Percentiles rank a stretch among this genome's conserved stretches.
Conservation (phyloP, 495 filamentous ascomycete genomes). For the Gamarada debralockiae region DNA sequence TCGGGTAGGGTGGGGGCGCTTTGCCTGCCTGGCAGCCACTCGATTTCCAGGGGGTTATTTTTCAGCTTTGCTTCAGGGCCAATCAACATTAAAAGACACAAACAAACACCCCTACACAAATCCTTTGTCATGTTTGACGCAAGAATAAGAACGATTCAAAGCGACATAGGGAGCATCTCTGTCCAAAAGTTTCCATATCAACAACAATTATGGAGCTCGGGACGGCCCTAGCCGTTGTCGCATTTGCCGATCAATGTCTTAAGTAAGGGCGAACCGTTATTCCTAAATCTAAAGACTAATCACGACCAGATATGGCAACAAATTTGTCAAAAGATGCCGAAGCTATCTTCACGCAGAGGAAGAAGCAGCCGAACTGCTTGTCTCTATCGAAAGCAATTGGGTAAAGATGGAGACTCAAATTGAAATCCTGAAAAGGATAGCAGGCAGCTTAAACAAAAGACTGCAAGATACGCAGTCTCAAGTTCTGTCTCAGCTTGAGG, state of each 20-base stretch:
- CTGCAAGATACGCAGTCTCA: conserved; percentile 26
- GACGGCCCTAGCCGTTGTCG: conserved; percentile 1
- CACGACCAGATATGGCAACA: conserved; percentile 27
- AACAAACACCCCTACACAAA: too few species aligned
- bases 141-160: too few species aligned
- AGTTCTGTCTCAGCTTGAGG: conserved; percentile 24
- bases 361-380: conserved; percentile 8
- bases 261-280: neutral
- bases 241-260: conserved; percentile 14
- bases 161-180: too few species aligned
- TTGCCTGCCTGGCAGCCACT: too few species aligned
- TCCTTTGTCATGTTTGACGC: too few species aligned
- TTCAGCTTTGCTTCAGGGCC: too few species aligned
- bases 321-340: conserved; percentile 25
- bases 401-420: conserved; percentile 14
- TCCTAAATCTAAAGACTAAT: neutral
- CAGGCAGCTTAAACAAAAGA: conserved; percentile 25
- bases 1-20: too few species aligned
- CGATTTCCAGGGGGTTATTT: too few species aligned
- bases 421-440: conserved; percentile 26
- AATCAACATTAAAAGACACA: too few species aligned
- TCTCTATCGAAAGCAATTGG: conserved; percentile 12
- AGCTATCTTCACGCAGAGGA: conserved; percentile 25
- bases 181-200: too few species aligned
- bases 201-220: neutral